Conservation (phyloP, 805 yeast species). For the Naumovozyma dairenensis region DNA sequence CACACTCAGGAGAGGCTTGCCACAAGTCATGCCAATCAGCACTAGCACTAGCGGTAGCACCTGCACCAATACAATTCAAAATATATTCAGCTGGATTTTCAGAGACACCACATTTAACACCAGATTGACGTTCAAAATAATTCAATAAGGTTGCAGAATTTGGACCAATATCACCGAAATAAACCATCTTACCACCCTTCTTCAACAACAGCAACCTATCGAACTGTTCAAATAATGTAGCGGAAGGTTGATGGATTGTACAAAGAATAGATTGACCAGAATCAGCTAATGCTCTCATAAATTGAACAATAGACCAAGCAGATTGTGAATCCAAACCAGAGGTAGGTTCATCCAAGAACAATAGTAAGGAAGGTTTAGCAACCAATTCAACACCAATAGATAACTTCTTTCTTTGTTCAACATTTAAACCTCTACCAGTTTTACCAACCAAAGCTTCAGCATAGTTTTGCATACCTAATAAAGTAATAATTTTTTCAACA, state of each 20-base stretch:
- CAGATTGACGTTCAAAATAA: conserved; percentile 67
- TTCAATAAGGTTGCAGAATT: conserved; percentile 46
- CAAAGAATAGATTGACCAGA: conserved; percentile 69
- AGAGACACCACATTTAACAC: conserved; percentile 47
- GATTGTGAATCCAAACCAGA: conserved; percentile 61
- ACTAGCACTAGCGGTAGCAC: conserved; percentile 54
- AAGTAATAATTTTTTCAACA: conserved; percentile 56
- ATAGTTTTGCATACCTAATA: conserved; percentile 59
- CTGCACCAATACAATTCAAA: conserved; percentile 68
- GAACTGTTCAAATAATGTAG: conserved; percentile 55
- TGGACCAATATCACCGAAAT: conserved; percentile 72
- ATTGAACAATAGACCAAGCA: conserved; percentile 61
- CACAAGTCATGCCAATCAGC: conserved; percentile 60
- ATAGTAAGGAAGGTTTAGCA: conserved; percentile 53
- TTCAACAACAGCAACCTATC: conserved; percentile 59
- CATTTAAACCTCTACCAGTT: conserved; percentile 62
- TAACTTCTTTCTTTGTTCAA: conserved; percentile 57
- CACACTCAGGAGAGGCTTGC: conserved; percentile 42
- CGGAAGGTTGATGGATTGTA: conserved; percentile 74
- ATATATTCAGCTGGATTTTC: conserved; percentile 76
- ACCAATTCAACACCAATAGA: conserved; percentile 67
- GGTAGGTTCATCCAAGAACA: conserved; percentile 65
- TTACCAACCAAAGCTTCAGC: conserved; percentile 77
- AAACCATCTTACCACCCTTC: conserved; percentile 71
- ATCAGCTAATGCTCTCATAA: conserved; percentile 56